Evolutionary conservation across 106 monocot species (phyloP).

Genomic region (Alisma plantagoaquatica): DNA sequence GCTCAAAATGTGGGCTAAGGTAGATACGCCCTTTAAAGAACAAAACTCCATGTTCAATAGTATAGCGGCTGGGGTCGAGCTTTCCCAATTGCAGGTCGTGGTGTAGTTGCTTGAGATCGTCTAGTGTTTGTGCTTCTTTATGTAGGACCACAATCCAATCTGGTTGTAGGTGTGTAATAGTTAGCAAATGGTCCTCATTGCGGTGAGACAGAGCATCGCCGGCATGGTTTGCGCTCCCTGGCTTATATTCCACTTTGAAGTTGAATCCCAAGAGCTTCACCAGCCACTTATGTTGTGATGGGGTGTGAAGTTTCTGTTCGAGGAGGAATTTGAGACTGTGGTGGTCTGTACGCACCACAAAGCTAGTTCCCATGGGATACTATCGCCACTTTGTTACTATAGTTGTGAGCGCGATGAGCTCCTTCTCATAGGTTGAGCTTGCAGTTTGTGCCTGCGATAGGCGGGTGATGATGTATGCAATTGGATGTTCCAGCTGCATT

Average conservation of each 20-base stretch:
- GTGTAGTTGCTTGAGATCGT: too few relatives aligned
- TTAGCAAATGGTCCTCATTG: too few relatives aligned
- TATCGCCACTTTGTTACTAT: background rate
- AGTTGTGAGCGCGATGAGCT: too few relatives aligned
- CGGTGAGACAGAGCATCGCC: background rate
- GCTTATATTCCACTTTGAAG: background rate
- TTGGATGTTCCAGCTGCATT: too few relatives aligned
- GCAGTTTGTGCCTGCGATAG: too few relatives aligned
- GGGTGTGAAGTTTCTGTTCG: background rate
- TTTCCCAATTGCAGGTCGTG: too few relatives aligned
- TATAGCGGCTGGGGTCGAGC: background rate
- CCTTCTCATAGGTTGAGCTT: too few relatives aligned
- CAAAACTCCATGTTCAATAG: background rate
- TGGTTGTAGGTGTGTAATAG: background rate
- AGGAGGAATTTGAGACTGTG: background rate
- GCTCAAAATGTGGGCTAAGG: background rate
- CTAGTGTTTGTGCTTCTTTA: background rate
- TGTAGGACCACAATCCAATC: background rate
- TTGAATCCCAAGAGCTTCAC: constrained; percentile 5
- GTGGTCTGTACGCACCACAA: background rate
- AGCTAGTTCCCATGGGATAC: background rate
- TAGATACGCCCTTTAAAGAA: background rate
- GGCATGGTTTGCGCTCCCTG: background rate
- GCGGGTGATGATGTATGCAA: too few relatives aligned
- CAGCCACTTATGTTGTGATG: background rate